A percentile compares a stretch with the other conserved stretches of the same genome.
Conservation (phyloP, 805 yeast species). For the Kodamaea laetipori region DNA sequence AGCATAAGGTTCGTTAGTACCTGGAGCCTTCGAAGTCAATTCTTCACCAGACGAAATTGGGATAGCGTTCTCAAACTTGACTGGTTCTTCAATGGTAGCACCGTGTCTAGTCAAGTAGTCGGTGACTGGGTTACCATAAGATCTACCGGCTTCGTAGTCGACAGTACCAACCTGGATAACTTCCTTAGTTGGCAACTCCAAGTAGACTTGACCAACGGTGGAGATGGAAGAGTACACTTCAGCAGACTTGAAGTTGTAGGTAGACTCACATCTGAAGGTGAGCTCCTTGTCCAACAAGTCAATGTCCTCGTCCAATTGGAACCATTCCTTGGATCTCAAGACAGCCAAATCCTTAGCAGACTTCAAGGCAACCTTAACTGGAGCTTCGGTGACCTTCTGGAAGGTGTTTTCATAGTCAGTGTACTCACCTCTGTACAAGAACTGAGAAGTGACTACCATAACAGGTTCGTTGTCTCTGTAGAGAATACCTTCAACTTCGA, state of each 20-base stretch:
- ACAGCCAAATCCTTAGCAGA: slow-evolving; percentile 90
- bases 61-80: slow-evolving; percentile 84
- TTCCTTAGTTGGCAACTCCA: slow-evolving; percentile 93
- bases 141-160: slow-evolving; percentile 84
- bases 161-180: slow-evolving; percentile 80
- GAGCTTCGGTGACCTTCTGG: slow-evolving; percentile 83
- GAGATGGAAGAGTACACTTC: slow-evolving; percentile 74
- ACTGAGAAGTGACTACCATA: slow-evolving; percentile 91
- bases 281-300: slow-evolving; percentile 78
- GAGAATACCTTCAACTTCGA: slow-evolving; percentile 90
- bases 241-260: slow-evolving; percentile 76
- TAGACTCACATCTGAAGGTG: slow-evolving; percentile 87
- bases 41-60: slow-evolving; percentile 73
- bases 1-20: slow-evolving; percentile 95
- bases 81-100: slow-evolving; percentile 89
- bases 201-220: slow-evolving; percentile 80
- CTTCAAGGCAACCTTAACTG: slow-evolving; percentile 73
- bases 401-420: slow-evolving; percentile 88
- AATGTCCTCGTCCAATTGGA: slow-evolving; percentile 71
- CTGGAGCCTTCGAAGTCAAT: slow-evolving; percentile 79
- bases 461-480: slow-evolving; percentile 74
- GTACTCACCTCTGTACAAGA: slow-evolving; percentile 95
- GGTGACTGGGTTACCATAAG: slow-evolving; percentile 96
- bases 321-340: slow-evolving; percentile 96
- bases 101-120: slow-evolving; percentile 94